Conservation (phyloP, 164 flowering plant genomes). For the Kalanchoe fedtschenkoi region DNA sequence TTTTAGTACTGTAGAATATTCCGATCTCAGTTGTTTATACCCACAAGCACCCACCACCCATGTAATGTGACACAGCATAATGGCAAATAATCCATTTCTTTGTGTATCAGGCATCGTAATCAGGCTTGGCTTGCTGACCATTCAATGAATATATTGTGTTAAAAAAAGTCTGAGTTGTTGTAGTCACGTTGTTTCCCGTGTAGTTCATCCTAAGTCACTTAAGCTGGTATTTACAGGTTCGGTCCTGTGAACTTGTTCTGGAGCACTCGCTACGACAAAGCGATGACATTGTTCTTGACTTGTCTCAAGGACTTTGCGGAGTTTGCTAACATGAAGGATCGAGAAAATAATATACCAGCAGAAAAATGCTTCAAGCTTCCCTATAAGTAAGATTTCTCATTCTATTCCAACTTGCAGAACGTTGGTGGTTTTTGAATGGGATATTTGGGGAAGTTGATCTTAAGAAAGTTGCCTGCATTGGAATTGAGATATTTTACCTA, state of each 20-base stretch:
- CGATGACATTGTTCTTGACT: conserved; percentile 82
- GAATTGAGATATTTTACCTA: not conserved
- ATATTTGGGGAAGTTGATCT: not conserved
- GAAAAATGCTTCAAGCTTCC: conserved; percentile 90
- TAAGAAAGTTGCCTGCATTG: not conserved
- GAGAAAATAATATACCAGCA: conserved; percentile 75
- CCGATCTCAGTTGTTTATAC: not conserved
- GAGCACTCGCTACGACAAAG: conserved; percentile 98
- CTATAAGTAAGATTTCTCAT: conserved; percentile 60
- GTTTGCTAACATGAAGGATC: conserved; percentile 76
- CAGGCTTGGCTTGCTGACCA: too few species aligned
- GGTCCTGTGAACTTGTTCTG: conserved; percentile 98
- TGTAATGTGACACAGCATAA: not conserved
- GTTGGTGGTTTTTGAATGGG: not conserved
- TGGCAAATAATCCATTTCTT: not conserved
- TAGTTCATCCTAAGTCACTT: not conserved
- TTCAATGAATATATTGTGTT: too few species aligned
- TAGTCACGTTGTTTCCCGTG: not conserved
- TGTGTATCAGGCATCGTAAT: too few species aligned
- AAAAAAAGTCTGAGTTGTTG: too few species aligned
- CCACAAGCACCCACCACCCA: not conserved
- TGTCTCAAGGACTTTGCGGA: conserved; percentile 92
- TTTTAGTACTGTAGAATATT: not conserved
- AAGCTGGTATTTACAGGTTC: conserved; percentile 39
- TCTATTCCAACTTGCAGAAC: not conserved